phyloP scores from a whole-genome alignment of 2,329 filamentous ascomycete species.

The Fonsecaea erecta region DNA sequence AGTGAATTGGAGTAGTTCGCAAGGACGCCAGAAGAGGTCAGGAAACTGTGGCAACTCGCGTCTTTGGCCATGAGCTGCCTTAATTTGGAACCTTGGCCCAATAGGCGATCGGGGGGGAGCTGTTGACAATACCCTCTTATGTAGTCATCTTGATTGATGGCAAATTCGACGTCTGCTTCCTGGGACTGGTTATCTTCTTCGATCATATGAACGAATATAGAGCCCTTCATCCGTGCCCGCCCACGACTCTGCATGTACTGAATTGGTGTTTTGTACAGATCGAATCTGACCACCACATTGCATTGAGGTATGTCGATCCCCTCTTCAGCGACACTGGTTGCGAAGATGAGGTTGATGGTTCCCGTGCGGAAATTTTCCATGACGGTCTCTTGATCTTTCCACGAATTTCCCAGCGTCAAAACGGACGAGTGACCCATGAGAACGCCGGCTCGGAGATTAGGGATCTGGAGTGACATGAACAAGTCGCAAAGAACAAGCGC shows the following conservation, averaged over 20 bases:
- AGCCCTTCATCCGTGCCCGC: slow-evolving; percentile 76
- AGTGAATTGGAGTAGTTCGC: slow-evolving; percentile 35
- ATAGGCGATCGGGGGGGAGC: slow-evolving; percentile 73
- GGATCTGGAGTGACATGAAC: slow-evolving; percentile 63
- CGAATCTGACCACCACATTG: slow-evolving; percentile 72
- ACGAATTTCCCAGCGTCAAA: slow-evolving; percentile 67
- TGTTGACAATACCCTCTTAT: slow-evolving; percentile 70
- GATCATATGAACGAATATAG: slow-evolving; percentile 82
- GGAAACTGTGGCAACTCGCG: slow-evolving; percentile 28
- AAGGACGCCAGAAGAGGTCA: slow-evolving; percentile 29
- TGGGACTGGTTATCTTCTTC: slow-evolving; percentile 72
- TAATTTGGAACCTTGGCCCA: slow-evolving; percentile 65
- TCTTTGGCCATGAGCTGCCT: slow-evolving; percentile 62
- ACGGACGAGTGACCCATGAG: slow-evolving; percentile 66
- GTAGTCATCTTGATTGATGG: slow-evolving; percentile 63
- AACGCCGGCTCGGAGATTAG: slow-evolving; percentile 63
- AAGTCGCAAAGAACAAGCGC: slow-evolving; percentile 74
- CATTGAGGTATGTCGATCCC: slow-evolving; percentile 70
- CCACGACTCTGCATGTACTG: slow-evolving; percentile 94
- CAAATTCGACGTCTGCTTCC: slow-evolving; percentile 62
- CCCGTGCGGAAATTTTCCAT: slow-evolving; percentile 68
- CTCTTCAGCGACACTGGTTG: slow-evolving; percentile 69
- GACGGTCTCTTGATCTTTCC: slow-evolving; percentile 73
- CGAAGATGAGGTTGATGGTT: slow-evolving; percentile 65
- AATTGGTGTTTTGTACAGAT: slow-evolving; percentile 86